Conservation (phyloP, 257 asterid genomes). For the Plantago elongata region DNA sequence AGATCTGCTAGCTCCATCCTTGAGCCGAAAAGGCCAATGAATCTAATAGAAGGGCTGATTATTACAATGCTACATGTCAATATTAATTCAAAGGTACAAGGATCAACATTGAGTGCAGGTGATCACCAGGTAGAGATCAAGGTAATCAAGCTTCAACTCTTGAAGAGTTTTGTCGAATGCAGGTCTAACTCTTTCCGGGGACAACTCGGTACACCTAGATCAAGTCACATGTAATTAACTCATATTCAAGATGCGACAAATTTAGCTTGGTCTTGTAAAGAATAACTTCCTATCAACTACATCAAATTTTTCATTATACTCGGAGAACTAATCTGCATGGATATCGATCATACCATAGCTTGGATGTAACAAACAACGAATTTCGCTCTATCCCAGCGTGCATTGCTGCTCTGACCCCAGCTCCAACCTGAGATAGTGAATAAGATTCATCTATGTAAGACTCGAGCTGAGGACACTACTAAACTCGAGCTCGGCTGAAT, state of each 20-base stretch:
- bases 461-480: too few species aligned
- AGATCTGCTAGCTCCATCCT: slow-evolving; percentile 57
- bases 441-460: too few species aligned
- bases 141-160: slow-evolving; percentile 63
- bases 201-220: slow-evolving; percentile 54
- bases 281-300: too few species aligned
- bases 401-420: slow-evolving; percentile 47
- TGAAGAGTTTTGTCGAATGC: slow-evolving; percentile 48
- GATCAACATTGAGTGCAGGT: too few species aligned
- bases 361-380: slow-evolving; percentile 51
- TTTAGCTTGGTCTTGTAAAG: too few species aligned
- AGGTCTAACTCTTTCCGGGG: slow-evolving; percentile 56
- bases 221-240: not conserved
- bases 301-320: too few species aligned
- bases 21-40: slow-evolving; percentile 68
- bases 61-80: too few species aligned
- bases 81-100: not conserved
- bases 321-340: too few species aligned
- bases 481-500: too few species aligned
- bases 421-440: slow-evolving; percentile 38
- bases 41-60: too few species aligned
- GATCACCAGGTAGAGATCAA: slow-evolving; percentile 67
- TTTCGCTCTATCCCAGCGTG: slow-evolving; percentile 62
- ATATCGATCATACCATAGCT: slow-evolving; percentile 59
- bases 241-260: too few species aligned